phyloP scores from a whole-genome alignment of 768 basidiomycete genomes.

The Trametes cubensis region DNA sequence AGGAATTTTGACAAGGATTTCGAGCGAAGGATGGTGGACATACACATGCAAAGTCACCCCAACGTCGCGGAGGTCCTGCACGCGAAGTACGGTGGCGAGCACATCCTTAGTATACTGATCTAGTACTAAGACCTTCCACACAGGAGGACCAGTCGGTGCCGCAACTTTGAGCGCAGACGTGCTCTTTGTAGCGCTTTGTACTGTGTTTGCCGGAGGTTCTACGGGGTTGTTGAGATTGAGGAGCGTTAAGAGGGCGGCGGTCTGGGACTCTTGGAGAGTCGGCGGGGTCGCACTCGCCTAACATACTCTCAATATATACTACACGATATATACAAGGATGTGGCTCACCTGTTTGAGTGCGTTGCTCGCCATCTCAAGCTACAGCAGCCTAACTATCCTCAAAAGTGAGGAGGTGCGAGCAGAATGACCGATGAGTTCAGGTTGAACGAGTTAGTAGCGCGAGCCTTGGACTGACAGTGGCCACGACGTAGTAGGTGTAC shows the following conservation, averaged over 20 bases:
- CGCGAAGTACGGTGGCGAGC: constrained; percentile 90
- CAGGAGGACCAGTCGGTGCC: constrained; percentile 65
- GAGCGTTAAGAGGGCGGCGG: constrained; percentile 78
- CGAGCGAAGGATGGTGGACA: constrained; percentile 32
- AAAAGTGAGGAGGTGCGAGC: neutral
- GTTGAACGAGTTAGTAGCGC: neutral
- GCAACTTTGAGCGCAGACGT: constrained; percentile 52
- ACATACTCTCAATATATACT: neutral
- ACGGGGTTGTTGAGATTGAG: constrained; percentile 80
- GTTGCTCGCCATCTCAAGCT: constrained; percentile 44
- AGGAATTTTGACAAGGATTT: constrained; percentile 6
- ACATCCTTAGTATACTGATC: constrained; percentile 97
- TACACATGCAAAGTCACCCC: constrained; percentile 99
- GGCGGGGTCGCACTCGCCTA: constrained; percentile 46
- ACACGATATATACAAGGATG: neutral
- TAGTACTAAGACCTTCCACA: constrained; percentile 96
- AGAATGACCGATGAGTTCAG: neutral
- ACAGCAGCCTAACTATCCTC: too few species aligned
- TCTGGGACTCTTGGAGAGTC: constrained; percentile 89
- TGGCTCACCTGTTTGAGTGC: constrained; percentile 47
- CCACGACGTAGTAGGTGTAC: constrained; percentile 7
- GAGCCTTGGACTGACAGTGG: neutral
- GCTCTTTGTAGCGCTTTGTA: constrained; percentile 40
- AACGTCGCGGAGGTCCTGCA: constrained; percentile 94
- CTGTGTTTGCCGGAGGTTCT: constrained; percentile 38